Percentiles rank a stretch among this genome's conserved stretches.
phyloP scores from a whole-genome alignment of 225 moss, liverwort and hornwort species.

The Climacium dendroides region DNA sequence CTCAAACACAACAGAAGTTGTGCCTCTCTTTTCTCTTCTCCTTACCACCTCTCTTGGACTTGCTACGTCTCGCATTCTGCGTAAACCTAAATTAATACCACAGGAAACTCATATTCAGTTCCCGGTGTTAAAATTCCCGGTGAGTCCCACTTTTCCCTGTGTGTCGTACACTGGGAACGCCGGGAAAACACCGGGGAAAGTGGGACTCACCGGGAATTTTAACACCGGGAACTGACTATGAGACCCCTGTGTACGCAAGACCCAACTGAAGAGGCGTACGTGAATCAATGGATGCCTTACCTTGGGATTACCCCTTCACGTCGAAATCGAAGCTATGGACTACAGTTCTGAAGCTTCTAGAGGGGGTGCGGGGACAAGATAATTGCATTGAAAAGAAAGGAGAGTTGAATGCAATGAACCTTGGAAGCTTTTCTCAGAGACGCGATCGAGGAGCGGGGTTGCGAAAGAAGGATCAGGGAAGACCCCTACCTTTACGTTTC shows the following conservation, averaged over 20 bases:
- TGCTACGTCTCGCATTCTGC: background rate
- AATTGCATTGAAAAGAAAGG: background rate
- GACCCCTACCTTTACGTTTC: constrained; percentile 11
- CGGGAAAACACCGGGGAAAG: too few species aligned
- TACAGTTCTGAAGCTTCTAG: background rate
- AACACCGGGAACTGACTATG: too few species aligned
- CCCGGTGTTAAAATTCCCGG: too few species aligned
- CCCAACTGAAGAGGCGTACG: background rate
- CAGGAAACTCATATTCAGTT: too few species aligned
- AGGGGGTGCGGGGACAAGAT: background rate
- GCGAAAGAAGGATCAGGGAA: background rate
- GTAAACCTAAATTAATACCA: background rate
- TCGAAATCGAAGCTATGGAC: background rate
- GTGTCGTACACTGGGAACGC: too few species aligned
- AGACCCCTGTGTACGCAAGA: too few species aligned
- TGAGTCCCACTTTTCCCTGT: too few species aligned
- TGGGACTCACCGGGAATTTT: too few species aligned
- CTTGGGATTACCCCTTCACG: background rate
- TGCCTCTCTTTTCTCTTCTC: background rate
- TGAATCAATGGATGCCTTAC: background rate
- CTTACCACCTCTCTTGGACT: background rate
- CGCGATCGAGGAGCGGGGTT: background rate
- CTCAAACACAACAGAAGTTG: background rate
- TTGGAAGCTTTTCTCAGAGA: background rate
- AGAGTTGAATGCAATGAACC: background rate